These are phyloP conservation scores for Silybum marianum DNA, from an alignment of 129 eudicot species.

Conservation along the genomic window DNA sequence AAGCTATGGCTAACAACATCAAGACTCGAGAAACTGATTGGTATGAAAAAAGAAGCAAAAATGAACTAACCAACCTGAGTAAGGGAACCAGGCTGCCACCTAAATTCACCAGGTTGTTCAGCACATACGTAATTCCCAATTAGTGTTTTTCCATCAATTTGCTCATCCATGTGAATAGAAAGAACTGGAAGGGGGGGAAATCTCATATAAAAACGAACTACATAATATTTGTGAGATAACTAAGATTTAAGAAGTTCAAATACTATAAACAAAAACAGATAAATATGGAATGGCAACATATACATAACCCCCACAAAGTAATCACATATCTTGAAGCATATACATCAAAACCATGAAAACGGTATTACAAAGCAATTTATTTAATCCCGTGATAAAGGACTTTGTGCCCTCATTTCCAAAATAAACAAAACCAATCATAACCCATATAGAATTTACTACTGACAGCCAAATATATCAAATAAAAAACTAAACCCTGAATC, in stretches of 20 bases:
- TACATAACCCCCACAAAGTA: neutral
- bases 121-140: constrained; percentile 93
- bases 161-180: constrained; percentile 97
- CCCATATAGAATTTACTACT: neutral
- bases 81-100: constrained; percentile 99
- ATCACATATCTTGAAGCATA: neutral
- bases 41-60: neutral
- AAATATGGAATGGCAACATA: neutral
- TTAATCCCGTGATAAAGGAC: neutral
- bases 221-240: constrained; percentile 6
- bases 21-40: neutral
- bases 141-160: constrained; percentile 89
- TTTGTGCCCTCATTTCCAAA: neutral
- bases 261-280: neutral
- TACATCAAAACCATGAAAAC: constrained; percentile 14
- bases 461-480: neutral
- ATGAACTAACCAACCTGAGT: constrained; percentile 67
- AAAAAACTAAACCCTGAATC: neutral
- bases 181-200: constrained; percentile 44
- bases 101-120: constrained; percentile 95
- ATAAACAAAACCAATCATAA: neutral
- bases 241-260: constrained; percentile 8
- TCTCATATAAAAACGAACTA: neutral
- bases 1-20: neutral
- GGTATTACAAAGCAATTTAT: neutral